phyloP scores from a whole-genome alignment of 2,329 filamentous ascomycete species.

The Colletotrichum somersetense region DNA sequence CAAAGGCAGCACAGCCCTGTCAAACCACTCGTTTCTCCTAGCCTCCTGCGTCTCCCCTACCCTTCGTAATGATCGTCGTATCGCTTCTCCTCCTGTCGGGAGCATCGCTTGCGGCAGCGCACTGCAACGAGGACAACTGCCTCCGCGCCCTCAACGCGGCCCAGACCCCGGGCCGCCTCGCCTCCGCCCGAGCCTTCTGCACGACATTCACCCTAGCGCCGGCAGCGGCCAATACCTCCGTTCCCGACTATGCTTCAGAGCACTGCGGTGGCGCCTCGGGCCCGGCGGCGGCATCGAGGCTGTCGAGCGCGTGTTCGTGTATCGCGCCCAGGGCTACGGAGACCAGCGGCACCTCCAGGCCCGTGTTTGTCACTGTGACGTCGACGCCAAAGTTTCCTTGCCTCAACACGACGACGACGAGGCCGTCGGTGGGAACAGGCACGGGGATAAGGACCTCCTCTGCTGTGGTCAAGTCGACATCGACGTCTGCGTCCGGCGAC shows the following conservation, averaged over 20 bases:
- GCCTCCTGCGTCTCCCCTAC: not conserved
- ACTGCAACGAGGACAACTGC: slow-evolving; percentile 52
- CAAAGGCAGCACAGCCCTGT: not conserved
- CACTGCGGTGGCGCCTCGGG: not conserved
- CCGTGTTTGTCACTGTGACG: not conserved
- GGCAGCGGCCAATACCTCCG: not conserved
- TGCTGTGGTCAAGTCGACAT: not conserved
- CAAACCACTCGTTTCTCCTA: not conserved
- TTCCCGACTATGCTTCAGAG: not conserved
- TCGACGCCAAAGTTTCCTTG: not conserved
- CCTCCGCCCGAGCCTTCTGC: slow-evolving; percentile 44
- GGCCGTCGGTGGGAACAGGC: not conserved
- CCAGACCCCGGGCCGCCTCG: slow-evolving; percentile 48
- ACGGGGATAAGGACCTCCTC: not conserved
- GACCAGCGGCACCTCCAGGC: not conserved
- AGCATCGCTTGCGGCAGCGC: not conserved
- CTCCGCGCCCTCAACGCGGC: slow-evolving; percentile 52
- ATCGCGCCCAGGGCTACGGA: not conserved
- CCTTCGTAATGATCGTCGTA: not conserved
- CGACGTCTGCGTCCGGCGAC: not conserved
- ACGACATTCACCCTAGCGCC: not conserved
- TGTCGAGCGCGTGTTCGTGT: not conserved
- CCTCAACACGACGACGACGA: not conserved
- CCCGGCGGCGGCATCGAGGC: not conserved
- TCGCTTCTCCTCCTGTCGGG: not conserved